phyloP scores from a whole-genome alignment of 1,284 basidiomycete species.

The Leccinum laetum region DNA sequence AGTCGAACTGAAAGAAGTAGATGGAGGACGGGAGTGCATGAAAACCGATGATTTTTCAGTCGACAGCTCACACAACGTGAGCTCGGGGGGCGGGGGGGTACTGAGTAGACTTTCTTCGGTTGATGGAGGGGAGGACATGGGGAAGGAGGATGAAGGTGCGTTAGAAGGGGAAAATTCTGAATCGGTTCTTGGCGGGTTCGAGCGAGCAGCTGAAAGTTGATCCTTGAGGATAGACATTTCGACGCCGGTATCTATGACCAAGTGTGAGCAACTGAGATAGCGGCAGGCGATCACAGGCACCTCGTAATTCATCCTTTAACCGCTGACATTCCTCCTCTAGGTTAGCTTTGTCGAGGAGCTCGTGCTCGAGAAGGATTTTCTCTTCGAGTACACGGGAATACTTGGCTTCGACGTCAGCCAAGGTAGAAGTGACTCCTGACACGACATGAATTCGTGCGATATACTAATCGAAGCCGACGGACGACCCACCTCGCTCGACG shows the following conservation, averaged over 20 bases:
- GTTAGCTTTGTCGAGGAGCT: conserved; percentile 89
- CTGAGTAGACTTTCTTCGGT: conserved; percentile 49
- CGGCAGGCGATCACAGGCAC: conserved; percentile 42
- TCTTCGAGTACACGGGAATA: conserved; percentile 94
- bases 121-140: conserved; percentile 22
- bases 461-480: not conserved
- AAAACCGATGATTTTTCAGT: conserved; percentile 37
- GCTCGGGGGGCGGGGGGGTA: conserved; percentile 56
- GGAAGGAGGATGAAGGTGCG: conserved; percentile 22
- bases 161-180: conserved; percentile 29
- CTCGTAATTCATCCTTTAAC: conserved; percentile 91
- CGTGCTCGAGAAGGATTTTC: conserved; percentile 96
- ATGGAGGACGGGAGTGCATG: conserved; percentile 33
- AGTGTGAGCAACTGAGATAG: conserved; percentile 21
- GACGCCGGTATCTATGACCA: conserved; percentile 71
- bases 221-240: conserved; percentile 85
- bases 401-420: conserved; percentile 89
- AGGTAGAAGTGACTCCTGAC: conserved; percentile 73
- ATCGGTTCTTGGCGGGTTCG: conserved; percentile 27
- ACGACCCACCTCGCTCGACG: no score
- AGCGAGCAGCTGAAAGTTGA: conserved; percentile 52
- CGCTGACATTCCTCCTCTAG: conserved; percentile 93
- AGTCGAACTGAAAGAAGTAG: conserved; percentile 39
- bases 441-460: not conserved
- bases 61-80: conserved; percentile 61